Base-by-base conservation (phyloP, 208 protist species). In the Plasmodiophora brassicae region DNA sequence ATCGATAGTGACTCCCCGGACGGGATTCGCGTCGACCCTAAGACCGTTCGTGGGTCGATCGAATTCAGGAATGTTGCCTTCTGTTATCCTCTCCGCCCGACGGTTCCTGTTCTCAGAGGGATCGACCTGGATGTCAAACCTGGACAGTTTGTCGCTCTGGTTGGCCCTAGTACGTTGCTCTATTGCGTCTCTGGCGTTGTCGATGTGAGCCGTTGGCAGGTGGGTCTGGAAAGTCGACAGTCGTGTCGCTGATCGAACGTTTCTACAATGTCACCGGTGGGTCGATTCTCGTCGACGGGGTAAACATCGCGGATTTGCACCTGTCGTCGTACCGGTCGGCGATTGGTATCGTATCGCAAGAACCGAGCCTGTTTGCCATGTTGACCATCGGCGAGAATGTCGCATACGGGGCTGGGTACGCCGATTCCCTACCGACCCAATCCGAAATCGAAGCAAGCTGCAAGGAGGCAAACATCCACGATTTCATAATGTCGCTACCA, bases 331-430 rank as follows among this genome's bases (percentile, higher is more conserved):
- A 98, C 44, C 94, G 96, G 57, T 87, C 91, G 88, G 88, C 92
- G 84, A 95, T 98, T 71, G 96, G 96, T 25, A 93, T 98, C 28
- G 95, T 98, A n/a, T 94, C 95, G 32, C 97, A 99, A 91, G 96
- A 98, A 90, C 95, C 96, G 20, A 94, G 97, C 25, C 93, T 98
- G 1, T 99, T 99, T 91, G 45, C 97, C 0, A 60, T 38, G 89
- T 95, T 96, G 88, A 96, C 96, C 0, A 92, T 98, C 50, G 88
- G 91, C 44, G 95, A 98, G 91, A 98, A 98, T 92, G 97, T 98
- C 45, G 92, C 92, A 53, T 98, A 98, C 91, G 96, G 96, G 57
- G 45, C 90, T 28, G 32, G 65, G 32, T 38, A 32, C 32, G 10
- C 65, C 32, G 65, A 78, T 36, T 44, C 41, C 5, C n/a, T n/a